Base-by-base conservation (phyloP, 2,329 filamentous ascomycete species). In the Colletotrichum sp. region DNA sequence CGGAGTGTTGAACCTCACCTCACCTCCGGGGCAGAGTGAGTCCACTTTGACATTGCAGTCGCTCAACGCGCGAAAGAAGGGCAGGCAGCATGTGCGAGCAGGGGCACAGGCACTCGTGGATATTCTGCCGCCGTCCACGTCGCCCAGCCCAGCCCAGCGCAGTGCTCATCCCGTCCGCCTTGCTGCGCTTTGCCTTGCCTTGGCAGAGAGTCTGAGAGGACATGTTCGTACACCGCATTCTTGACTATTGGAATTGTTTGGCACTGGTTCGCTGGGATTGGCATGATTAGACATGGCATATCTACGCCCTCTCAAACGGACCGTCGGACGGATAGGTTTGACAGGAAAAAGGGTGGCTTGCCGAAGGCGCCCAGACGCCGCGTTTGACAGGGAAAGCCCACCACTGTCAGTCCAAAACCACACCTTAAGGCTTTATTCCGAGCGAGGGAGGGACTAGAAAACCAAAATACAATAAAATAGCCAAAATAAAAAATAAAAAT, bases 1-100 rank as follows among this genome's bases (percentile, higher is more conserved):
- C 38, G 38, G 57, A 30, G 57, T 30, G 18, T 21, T 6, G 28
- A 63, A 34, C 55, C 38, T 52, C 30, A 63, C 43, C 58, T 74
- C 72, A 48, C 38, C 64, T 75, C 73, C 30, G 26, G 64, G 26
- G 48, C 34, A 67, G 63, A 67, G 69, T 72, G 69, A 75, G 69
- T 68, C 69, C 69, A 75, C 69, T 75, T 26, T 58, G 30, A 32
- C 36, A 67, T 74, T 73, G 36, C 72, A 66, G 36, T 24, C 67
- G 52, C 48, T 34, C 63, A 58, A 60, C 12, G 66, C 30, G 66
- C 55, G 28, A 48, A 48, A 48, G 38, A 48, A 48, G 38, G 38
- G 38, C 38, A 32, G 43, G 43, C 38, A 18, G 16, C 30, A n/a
- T 34, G 60, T 24, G 60, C 18, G 18, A 12, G 63, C 21, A 28